These are phyloP conservation scores for Diaporthe citriasiana DNA, from an alignment of 2,329 filamentous ascomycete species.

Conservation along the genomic window DNA sequence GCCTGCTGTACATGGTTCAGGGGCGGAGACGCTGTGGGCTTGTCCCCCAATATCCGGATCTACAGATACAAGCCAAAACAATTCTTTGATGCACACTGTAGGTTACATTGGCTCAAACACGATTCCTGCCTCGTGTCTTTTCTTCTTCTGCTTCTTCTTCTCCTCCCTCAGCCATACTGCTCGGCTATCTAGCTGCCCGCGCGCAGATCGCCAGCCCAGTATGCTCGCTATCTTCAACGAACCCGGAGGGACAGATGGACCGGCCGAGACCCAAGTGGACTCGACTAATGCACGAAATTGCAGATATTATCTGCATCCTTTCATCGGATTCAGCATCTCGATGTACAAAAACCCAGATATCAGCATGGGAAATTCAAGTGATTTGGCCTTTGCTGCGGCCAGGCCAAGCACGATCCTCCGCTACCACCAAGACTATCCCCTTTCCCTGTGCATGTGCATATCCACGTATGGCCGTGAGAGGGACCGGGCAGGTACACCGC, in stretches of 20 bases:
- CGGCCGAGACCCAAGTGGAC: constrained; percentile 19
- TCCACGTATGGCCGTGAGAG: background rate
- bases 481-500: constrained; percentile 19
- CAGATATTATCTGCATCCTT: background rate
- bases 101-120: constrained; percentile 52
- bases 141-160: constrained; percentile 4
- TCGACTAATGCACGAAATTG: constrained; percentile 21
- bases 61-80: constrained; percentile 90
- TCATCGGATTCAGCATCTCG: constrained; percentile 11
- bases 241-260: constrained; percentile 2
- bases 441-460: constrained; percentile 23
- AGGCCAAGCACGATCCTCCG: background rate
- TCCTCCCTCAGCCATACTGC: background rate
- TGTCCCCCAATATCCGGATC: constrained; percentile 90
- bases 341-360: background rate
- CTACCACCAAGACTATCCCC: constrained; percentile 7
- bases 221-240: background rate
- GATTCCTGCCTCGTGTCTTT: background rate
- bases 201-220: background rate
- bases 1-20: constrained; percentile 61
- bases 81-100: constrained; percentile 94
- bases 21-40: constrained; percentile 85
- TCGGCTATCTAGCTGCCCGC: constrained; percentile 15
- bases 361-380: constrained; percentile 23
- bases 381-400: constrained; percentile 11